Evolutionary conservation across 805 yeast genomes (phyloP).

Genomic region (Candida palmyrensis): DNA sequence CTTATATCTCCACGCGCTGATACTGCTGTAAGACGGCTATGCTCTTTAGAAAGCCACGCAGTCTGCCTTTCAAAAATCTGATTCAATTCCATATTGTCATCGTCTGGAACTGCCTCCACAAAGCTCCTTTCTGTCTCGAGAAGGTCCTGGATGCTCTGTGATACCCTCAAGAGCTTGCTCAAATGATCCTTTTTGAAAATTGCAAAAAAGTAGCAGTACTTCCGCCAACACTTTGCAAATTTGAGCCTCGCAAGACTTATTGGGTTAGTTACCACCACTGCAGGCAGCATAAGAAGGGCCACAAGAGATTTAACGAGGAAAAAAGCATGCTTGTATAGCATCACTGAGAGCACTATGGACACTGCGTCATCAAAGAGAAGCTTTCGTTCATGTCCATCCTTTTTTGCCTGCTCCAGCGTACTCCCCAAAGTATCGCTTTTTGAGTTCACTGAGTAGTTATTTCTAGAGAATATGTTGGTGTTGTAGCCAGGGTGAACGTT

Average conservation of each 20-base stretch:
- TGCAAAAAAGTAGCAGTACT: slow-evolving; percentile 2
- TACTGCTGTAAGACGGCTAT: no score
- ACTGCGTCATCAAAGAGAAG: no score
- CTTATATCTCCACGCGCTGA: no score
- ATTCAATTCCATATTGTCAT: background rate
- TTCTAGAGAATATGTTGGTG: background rate
- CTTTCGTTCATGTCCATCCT: no score
- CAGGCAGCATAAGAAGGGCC: background rate
- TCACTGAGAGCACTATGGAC: slow-evolving; percentile 1
- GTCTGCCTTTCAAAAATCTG: background rate
- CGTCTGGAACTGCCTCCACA: no score
- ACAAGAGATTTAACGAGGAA: background rate
- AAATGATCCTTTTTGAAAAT: slow-evolving; percentile 1
- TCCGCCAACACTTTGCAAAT: slow-evolving; percentile 5
- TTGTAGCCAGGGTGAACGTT: slow-evolving; percentile 20
- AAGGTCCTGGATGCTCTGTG: no score
- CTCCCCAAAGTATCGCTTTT: no score
- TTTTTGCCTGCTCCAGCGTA: no score
- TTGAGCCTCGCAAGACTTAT: slow-evolving; percentile 2
- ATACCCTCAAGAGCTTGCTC: background rate
- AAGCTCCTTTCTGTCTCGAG: no score
- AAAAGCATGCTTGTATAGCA: slow-evolving; percentile 1
- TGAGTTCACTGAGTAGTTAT: no score
- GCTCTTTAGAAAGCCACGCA: no score
- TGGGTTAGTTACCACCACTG: slow-evolving; percentile 3